Percentiles rank a stretch among this genome's conserved stretches.
Evolutionary conservation across 1,284 basidiomycete species (phyloP).

Genomic region (Pyrrhoderma noxium): DNA sequence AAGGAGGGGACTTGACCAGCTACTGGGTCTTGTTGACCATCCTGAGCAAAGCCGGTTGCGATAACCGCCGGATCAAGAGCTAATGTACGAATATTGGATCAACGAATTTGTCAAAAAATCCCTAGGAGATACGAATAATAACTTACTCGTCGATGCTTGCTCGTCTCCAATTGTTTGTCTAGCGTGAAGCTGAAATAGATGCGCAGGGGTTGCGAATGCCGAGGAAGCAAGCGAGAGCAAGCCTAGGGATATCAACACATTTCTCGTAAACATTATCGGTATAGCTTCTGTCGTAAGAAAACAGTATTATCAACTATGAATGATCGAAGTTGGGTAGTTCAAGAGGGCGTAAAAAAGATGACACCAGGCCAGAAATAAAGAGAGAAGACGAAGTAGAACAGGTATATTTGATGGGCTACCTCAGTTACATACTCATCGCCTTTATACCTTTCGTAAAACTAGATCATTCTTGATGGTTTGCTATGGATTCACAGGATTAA

Average conservation of each 20-base stretch:
- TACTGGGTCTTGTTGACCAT: constrained; percentile 37
- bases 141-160: too few species aligned
- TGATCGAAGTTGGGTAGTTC: background rate
- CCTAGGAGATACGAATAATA: background rate
- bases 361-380: constrained; percentile 8
- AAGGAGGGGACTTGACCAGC: constrained; percentile 40
- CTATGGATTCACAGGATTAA: too few species aligned
- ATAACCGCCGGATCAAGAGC: constrained; percentile 37
- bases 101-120: constrained; percentile 21
- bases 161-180: too few species aligned
- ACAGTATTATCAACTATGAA: background rate
- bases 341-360: constrained; percentile 2
- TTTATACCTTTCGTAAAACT: too few species aligned
- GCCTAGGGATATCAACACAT: background rate
- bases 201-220: constrained; percentile 1
- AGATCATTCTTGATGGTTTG: too few species aligned
- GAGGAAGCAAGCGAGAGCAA: constrained; percentile 1
- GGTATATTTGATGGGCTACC: background rate
- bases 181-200: too few species aligned
- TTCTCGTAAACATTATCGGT: constrained; percentile 1
- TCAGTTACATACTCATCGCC: background rate
- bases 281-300: too few species aligned
- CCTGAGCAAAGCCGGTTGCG: constrained; percentile 33
- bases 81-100: constrained; percentile 24
- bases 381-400: background rate